phyloP scores from a whole-genome alignment of 495 filamentous ascomycete species.

The Talaromyces thailandensis region DNA sequence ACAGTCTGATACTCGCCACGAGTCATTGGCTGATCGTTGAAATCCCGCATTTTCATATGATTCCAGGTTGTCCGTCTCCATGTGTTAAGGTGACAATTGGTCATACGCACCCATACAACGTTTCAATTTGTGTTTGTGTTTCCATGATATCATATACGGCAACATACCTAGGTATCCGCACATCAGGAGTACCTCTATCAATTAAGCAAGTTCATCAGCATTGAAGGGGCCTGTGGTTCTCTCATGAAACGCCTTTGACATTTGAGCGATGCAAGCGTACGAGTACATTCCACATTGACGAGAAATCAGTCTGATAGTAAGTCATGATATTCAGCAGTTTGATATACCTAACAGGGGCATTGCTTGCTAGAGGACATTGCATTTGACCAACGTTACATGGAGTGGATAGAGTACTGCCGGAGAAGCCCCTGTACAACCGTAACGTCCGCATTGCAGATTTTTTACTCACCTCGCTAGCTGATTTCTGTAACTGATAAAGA shows the following conservation, averaged over 20 bases:
- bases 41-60: not conserved
- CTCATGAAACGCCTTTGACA: not conserved
- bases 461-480: not conserved
- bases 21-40: not conserved
- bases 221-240: not conserved
- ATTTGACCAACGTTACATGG: not conserved
- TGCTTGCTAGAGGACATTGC: not conserved
- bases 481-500: not conserved
- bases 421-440: not conserved
- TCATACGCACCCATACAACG: not conserved
- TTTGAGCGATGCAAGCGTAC: not conserved
- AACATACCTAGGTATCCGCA: not conserved
- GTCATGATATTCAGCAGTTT: not conserved
- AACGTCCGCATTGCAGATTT: not conserved
- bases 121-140: not conserved
- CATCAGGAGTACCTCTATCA: not conserved
- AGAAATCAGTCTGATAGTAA: not conserved
- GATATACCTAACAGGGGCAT: not conserved
- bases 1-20: not conserved
- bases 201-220: not conserved
- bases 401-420: not conserved
- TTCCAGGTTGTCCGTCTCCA: not conserved
- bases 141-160: not conserved
- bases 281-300: not conserved
- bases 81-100: not conserved